phyloP scores from a whole-genome alignment of 768 basidiomycete species.

The Boletus coccyginus region DNA sequence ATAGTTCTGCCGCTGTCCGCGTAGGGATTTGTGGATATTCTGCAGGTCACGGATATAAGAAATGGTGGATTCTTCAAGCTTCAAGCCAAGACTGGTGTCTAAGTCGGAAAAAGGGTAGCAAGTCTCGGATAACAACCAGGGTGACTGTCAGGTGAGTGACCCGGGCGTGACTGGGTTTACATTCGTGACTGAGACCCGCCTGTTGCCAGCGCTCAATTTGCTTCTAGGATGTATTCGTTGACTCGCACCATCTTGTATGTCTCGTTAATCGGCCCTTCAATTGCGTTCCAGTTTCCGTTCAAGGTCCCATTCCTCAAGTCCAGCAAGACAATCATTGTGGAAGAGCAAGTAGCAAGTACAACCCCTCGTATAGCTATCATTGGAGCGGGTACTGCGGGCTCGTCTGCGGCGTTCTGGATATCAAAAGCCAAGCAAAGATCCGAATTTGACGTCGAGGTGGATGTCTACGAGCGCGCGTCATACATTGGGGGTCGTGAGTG shows the following conservation, averaged over 20 bases:
- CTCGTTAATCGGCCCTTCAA: slow-evolving; percentile 21
- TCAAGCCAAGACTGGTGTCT: not conserved
- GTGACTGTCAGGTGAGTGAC: not conserved
- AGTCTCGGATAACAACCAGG: no score
- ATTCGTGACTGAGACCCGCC: not conserved
- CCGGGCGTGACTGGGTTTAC: not conserved
- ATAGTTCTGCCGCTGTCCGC: no score
- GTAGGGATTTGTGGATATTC: no score
- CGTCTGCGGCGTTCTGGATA: slow-evolving; percentile 83
- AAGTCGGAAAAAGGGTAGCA: no score
- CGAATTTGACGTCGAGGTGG: slow-evolving; percentile 69
- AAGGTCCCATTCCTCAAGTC: slow-evolving; percentile 52
- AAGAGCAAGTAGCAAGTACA: slow-evolving; percentile 19
- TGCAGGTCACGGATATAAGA: no score
- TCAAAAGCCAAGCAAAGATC: slow-evolving; percentile 71
- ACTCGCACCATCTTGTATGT: slow-evolving; percentile 14
- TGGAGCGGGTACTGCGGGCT: slow-evolving; percentile 87
- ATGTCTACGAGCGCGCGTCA: slow-evolving; percentile 74
- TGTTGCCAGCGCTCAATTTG: not conserved
- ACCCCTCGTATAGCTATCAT: slow-evolving; percentile 75
- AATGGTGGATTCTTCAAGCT: not conserved
- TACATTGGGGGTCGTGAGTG: slow-evolving; percentile 86
- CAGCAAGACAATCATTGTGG: slow-evolving; percentile 21
- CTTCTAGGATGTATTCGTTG: slow-evolving; percentile 15
- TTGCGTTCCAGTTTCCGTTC: slow-evolving; percentile 51